These are phyloP conservation scores for Astrocystis sublimbata DNA, from an alignment of 495 filamentous ascomycete species.

Conservation along the genomic window DNA sequence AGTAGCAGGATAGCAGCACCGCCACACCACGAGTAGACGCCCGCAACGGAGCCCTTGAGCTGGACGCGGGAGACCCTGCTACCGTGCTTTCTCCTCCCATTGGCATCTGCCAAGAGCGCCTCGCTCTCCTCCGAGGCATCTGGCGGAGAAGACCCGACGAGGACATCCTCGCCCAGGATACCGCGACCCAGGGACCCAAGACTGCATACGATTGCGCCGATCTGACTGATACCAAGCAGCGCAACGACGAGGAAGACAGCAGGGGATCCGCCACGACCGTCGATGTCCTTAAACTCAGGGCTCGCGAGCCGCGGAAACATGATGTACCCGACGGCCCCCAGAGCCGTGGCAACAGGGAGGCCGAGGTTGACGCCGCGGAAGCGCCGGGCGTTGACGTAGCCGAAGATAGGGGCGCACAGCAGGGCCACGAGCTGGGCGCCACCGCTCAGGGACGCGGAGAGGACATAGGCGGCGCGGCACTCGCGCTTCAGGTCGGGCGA, in stretches of 20 bases:
- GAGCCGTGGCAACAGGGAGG: conserved; percentile 65
- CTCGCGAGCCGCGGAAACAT: conserved; percentile 67
- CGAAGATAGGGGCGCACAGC: conserved; percentile 81
- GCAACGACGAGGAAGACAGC: conserved; percentile 74
- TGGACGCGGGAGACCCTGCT: conserved; percentile 48
- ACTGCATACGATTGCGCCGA: conserved; percentile 92
- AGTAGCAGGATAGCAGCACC: conserved; percentile 88
- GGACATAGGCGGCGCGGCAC: conserved; percentile 79
- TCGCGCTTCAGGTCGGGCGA: conserved; percentile 72
- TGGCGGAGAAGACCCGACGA: conserved; percentile 21
- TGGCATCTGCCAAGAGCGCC: background rate
- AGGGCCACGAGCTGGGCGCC: conserved; percentile 84
- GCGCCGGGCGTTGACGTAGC: conserved; percentile 66
- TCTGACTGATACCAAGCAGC: conserved; percentile 84
- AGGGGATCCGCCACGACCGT: conserved; percentile 59
- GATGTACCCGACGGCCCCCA: conserved; percentile 76
- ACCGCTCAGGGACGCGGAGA: conserved; percentile 83
- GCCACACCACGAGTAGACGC: conserved; percentile 86
- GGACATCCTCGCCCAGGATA: conserved; percentile 61
- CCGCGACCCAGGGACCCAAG: conserved; percentile 80
- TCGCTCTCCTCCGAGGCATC: conserved; percentile 35
- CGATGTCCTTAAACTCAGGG: conserved; percentile 63
- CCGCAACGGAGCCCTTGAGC: conserved; percentile 90
- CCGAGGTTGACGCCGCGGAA: conserved; percentile 68
- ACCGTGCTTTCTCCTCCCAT: conserved; percentile 6